Base-by-base conservation (phyloP, 2,329 filamentous ascomycete genomes). In the Aspergillus viridinutans region DNA sequence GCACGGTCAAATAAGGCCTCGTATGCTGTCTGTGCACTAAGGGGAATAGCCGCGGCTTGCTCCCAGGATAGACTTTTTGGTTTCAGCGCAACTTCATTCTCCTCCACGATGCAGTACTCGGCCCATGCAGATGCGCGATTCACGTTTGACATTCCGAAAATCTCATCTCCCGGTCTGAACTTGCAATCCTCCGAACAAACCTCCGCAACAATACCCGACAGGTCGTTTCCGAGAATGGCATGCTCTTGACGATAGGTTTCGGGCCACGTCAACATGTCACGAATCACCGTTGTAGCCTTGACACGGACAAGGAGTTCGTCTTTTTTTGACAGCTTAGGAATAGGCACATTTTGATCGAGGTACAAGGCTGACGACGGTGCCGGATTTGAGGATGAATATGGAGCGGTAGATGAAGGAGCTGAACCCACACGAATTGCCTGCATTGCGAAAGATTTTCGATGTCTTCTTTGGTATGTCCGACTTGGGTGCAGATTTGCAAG, bases 1-100 rank as follows among this genome's bases (percentile, higher is more conserved):
- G 59, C 67, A 52, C 69, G 63, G 1, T 65, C 66, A 49, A 70
- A 68, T n/a, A 72, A 54, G n/a, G 69, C 68, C 59, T 72, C 63
- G 23, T 62, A 71, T 6, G 69, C 70, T 26, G 70, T 73, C 58
- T 64, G 59, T 25, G 61, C 69, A 45, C 67, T 69, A 3, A 72
- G 53, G 10, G 69, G 70, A 43, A 71, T 47, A 2, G 64, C 62
- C 6, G 69, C 70, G 0, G 67, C 65, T 42, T 64, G 56, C 21
- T 55, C 67, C 55, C 61, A 69, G 2, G 40, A 40, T 14, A 71
- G 43, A 1, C 9, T 17, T 5, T 21, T 9, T 1, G 70, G 69
- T 49, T 69, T 71, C 32, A 43, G 26, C 3, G 64, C 64, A 4
- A 69, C 54, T 53, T 71, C 67, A 2, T 61, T 50, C 9, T 62